Evolutionary conservation across 2,329 filamentous ascomycete species (phyloP), one percentile per base, ranked within the genome.

Genomic region (Penicillium sp.): DNA sequence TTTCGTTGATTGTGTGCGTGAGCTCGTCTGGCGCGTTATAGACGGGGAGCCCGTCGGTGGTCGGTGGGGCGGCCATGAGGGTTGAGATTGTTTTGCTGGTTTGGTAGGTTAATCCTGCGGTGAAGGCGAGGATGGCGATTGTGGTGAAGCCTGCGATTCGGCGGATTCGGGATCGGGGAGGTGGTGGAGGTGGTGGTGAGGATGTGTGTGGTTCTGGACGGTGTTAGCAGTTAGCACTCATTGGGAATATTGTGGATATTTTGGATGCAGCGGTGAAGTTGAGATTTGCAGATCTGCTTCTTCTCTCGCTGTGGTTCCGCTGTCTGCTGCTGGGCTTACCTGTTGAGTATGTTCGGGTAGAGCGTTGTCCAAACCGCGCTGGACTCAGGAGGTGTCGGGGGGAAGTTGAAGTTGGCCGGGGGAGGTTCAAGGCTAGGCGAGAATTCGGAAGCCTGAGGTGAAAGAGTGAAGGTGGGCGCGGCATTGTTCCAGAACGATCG

Each of bases 31-130:
- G 70, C 13, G 84, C 84, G 3, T 74, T 73, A 78, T 85, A 96
- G 61, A 88, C 71, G 57, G 94, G 82, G 19, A 89, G 89, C 64
- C 95, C 90, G 66, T 84, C 85, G 75, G 96, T 89, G 26, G 83
- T 83, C 60, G 75, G 63, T n/a, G 63, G 52, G 43, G 60, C 63
- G n/a, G 69, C 60, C 71, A 76, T 75, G 53, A 75, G 66, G 54
- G 59, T 53, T 23, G 66, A 64, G 19, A 63, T 55, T 48, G 67
- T 63, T 46, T 62, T 51, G 24, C 55, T 43, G 13, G 68, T 67
- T 49, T 67, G 65, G 52, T 67, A 67, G 5, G 58, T 43, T 19
- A 69, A 46, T 19, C 74, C 74, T 28, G 67, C 53, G 26, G 64
- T 44, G 52, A 73, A 75, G 19, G 73, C 66, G 49, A 73, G 26